phyloP scores from a whole-genome alignment of 202 grass and related monocot species.

The Schoenoplectus triqueter region DNA sequence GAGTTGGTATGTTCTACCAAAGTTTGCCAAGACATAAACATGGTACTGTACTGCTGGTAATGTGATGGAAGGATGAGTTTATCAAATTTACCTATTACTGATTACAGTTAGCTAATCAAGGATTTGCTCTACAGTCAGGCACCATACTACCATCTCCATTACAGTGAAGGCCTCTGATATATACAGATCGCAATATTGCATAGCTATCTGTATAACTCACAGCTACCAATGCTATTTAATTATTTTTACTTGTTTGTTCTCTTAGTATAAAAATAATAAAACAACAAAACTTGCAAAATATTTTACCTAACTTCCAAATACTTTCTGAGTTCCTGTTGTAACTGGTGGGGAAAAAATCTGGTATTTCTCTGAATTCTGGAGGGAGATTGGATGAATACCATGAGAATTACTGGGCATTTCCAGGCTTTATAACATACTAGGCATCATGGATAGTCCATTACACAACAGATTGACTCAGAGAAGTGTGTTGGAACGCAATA shows the following conservation, averaged over 20 bases:
- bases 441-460: background rate
- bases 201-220: background rate
- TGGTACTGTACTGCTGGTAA: background rate
- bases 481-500: background rate
- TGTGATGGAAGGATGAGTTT: background rate
- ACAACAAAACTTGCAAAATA: too few relatives aligned
- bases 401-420: background rate
- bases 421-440: background rate
- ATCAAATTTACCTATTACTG: background rate
- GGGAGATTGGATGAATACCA: background rate
- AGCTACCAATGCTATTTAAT: too few relatives aligned
- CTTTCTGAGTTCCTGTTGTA: background rate
- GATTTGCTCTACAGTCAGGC: background rate
- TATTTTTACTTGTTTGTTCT: background rate
- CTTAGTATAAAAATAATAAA: background rate
- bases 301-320: too few relatives aligned
- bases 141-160: background rate
- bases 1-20: background rate
- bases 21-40: background rate
- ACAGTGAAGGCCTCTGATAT: background rate
- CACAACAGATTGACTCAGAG: background rate
- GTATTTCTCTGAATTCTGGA: background rate
- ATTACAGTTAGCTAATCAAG: background rate
- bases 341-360: background rate
- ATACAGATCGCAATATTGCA: background rate